A percentile compares a stretch with the other conserved stretches of the same genome.
Conservation (phyloP, 257 asterid species). For the Dorcoceras hygrometricum region DNA sequence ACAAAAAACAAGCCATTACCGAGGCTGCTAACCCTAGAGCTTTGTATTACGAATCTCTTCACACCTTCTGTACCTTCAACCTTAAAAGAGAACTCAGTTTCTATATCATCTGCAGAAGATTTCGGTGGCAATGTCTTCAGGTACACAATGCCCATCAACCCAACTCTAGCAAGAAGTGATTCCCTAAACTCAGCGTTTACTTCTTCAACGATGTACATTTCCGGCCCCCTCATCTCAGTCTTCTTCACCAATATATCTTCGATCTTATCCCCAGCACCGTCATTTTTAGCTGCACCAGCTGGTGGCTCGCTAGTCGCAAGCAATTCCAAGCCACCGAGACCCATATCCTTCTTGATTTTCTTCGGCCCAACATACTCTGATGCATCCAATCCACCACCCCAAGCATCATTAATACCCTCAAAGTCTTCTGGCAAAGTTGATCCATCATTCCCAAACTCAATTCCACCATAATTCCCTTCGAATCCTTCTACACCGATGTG, state of each 20-base stretch:
- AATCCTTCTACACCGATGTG: constrained; percentile 96
- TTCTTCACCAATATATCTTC: constrained; percentile 84
- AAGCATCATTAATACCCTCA: constrained; percentile 90
- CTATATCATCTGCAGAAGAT: constrained; percentile 51
- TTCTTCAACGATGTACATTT: constrained; percentile 86
- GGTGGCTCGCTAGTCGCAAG: constrained; percentile 80
- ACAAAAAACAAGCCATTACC: constrained; percentile 83
- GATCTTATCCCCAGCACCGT: constrained; percentile 56
- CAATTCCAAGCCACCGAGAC: constrained; percentile 96
- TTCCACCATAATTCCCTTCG: constrained; percentile 97
- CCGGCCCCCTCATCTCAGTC: constrained; percentile 91
- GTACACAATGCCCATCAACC: constrained; percentile 71
- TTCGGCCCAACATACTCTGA: constrained; percentile 84
- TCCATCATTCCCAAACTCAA: constrained; percentile 75
- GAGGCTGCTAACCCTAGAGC: constrained; percentile 75
- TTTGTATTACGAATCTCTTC: constrained; percentile 77
- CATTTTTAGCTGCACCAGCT: constrained; percentile 47
- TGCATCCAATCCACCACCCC: constrained; percentile 99
- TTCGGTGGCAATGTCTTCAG: constrained; percentile 68
- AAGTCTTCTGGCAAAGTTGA: constrained; percentile 84
- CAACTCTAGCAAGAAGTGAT: constrained; percentile 84
- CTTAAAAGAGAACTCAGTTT: constrained; percentile 91
- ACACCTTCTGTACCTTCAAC: constrained; percentile 69
- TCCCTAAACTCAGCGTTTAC: constrained; percentile 88
- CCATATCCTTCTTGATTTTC: constrained; percentile 70